Base-by-base conservation (phyloP, 2,329 filamentous ascomycete species). In the Neocucurbitaria cava region DNA sequence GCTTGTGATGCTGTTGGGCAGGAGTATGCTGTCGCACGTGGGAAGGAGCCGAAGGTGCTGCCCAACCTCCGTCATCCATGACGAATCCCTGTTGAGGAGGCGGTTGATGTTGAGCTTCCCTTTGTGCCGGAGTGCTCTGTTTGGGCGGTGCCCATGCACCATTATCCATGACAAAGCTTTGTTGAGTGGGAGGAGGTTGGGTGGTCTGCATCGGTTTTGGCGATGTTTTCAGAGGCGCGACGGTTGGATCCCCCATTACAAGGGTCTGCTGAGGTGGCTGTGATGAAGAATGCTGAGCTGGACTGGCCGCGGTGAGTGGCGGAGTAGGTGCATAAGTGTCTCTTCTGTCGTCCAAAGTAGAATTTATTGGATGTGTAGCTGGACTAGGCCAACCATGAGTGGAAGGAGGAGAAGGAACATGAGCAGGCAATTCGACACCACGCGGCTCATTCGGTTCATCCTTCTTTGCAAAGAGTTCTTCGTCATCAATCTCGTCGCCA, bases 401-500 rank as follows among this genome's bases (percentile, higher is more conserved):
- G 10, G 64, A 62, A n/a, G 69, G 58, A 41, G 68, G 63, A 35
- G 66, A 62, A 18, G 68, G 64, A 2, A 62, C 59, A 30, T 61
- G 62, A 9, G 60, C 61, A 7, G 71, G 70, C 3, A 75, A 28
- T 43, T 76, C 72, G 13, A 68, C 59, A 36, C 70, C 72, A 41
- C 65, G 63, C 18, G 65, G 30, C 21, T 73, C 60, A 26, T 49
- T 57, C 17, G 62, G 52, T 35, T 59, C 52, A 18, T 36, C 41
- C 26, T 65, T 67, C 55, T 71, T 74, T n/a, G 48, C 61, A 49
- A 72, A 75, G 6, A 72, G 38, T 8, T 70, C 72, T 30, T 73
- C 72, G 38, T 76, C 73, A 33, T 76, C 73, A 30, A 75, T 65
- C 39, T 75, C 73, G 4, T 67, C 69, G 7, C 49, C 62, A 6